Evolutionary conservation across 768 basidiomycete species (phyloP), one percentile per base, ranked within the genome.

Genomic region (Serendipita indica): DNA sequence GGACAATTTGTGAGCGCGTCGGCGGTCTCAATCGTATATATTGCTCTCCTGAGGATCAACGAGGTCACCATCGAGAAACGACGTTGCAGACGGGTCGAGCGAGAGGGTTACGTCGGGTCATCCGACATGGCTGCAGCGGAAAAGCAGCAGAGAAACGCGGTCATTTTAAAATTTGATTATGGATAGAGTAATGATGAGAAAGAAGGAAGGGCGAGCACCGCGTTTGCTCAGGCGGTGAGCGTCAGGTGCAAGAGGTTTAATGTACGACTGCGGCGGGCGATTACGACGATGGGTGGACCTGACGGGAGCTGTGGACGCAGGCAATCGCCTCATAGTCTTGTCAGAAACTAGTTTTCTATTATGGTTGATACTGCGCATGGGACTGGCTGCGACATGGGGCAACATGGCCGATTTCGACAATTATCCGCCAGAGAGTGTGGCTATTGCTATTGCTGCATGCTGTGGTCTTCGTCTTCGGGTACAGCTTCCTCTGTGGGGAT

Each of bases 1-100:
- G 5, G n/a, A n/a, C n/a, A n/a, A 18, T 43, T 43, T n/a, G 41
- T 43, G 41, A 43, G 49, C 25, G 25, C 20, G 25, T 54, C 49
- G 7, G 49, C 49, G 22, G 49, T 54, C n/a, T 54, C 49, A 22
- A 54, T 54, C n/a, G 49, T 54, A 30, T 33, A 46, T 14, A 14
- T 12, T 14, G 45, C 27, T 46, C 12, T 27, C 45, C 25, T 1
- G 13, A 16, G 12, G 45, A 27, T 46, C 45, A 16, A 46, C 45
- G 12, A 46, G 25, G 13, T 46, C 13, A n/a, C 45, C 45, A n/a
- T 27, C 25, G 45, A 46, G 45, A 27, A 46, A 46, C 12, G 45
- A 46, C 13, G 45, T 46, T 20, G 45, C 45, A 12, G 45, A 46
- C 14, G 14, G 12, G 22, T 46, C 45, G 45, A 46, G 45, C 13